These are phyloP conservation scores for Pseudonectria buxi DNA, from an alignment of 2,329 filamentous ascomycete genomes.

Conservation along the genomic window DNA sequence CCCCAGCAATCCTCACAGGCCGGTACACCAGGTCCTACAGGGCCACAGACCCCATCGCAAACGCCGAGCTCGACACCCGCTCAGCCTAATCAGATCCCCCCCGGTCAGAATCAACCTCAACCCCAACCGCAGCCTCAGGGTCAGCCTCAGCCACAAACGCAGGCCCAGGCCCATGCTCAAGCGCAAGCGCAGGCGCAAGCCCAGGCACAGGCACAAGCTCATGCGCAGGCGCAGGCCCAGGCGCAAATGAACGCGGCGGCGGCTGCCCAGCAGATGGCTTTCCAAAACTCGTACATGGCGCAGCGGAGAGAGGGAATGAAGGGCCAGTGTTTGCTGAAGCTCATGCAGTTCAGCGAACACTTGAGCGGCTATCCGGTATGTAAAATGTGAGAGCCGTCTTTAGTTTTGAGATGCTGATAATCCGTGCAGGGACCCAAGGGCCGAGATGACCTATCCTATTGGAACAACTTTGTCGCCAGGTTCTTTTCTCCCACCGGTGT, in stretches of 20 bases:
- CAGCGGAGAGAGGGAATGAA: slow-evolving; percentile 47
- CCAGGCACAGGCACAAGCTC: slow-evolving; percentile 21
- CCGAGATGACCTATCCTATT: slow-evolving; percentile 65
- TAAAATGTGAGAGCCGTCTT: background rate
- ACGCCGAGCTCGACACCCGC: slow-evolving; percentile 33
- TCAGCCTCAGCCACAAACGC: slow-evolving; percentile 27
- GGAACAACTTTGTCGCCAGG: slow-evolving; percentile 69
- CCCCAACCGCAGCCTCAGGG: slow-evolving; percentile 26
- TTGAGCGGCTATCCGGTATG: slow-evolving; percentile 51
- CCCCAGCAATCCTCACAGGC: slow-evolving; percentile 37
- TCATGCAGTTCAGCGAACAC: slow-evolving; percentile 58
- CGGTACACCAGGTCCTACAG: slow-evolving; percentile 34
- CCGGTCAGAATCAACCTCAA: slow-evolving; percentile 29
- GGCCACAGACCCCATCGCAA: slow-evolving; percentile 44
- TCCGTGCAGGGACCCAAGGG: slow-evolving; percentile 45
- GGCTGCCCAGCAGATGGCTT: background rate
- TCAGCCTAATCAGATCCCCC: slow-evolving; percentile 24
- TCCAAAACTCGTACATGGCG: slow-evolving; percentile 32
- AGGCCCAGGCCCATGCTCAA: slow-evolving; percentile 29
- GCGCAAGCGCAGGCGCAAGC: slow-evolving; percentile 22
- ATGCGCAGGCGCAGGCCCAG: slow-evolving; percentile 19
- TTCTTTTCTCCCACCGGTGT: slow-evolving; percentile 77
- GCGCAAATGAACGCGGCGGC: slow-evolving; percentile 20
- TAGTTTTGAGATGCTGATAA: slow-evolving; percentile 2
- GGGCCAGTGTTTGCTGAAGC: slow-evolving; percentile 50